These are phyloP conservation scores for Achlya hypogyna DNA, from an alignment of 352 stramenopile species.

Conservation along the genomic window DNA sequence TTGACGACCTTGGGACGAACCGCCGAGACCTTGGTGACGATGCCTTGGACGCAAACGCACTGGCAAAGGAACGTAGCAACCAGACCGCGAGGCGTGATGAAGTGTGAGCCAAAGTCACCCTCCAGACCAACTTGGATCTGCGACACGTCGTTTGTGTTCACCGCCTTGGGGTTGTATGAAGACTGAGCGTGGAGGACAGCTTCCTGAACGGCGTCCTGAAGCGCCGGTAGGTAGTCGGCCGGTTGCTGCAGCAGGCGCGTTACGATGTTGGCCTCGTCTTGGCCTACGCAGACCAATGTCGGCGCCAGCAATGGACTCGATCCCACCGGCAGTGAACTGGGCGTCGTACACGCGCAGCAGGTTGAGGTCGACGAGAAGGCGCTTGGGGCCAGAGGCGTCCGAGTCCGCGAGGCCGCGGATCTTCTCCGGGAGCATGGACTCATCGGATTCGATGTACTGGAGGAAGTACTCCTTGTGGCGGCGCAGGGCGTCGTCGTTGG, in stretches of 20 bases:
- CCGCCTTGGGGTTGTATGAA: conserved; percentile 27
- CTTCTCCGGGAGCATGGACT: conserved; percentile 44
- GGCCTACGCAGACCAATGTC: not conserved
- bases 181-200: conserved; percentile 19
- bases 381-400: conserved; percentile 31
- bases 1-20: conserved; percentile 97
- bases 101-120: conserved; percentile 88
- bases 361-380: conserved; percentile 85
- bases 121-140: conserved; percentile 86
- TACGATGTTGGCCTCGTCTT: conserved; percentile 16
- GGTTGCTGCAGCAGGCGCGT: conserved; percentile 50
- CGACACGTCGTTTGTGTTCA: conserved; percentile 75
- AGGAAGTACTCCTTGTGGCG: conserved; percentile 86
- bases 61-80: conserved; percentile 86
- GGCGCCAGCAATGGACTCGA: not conserved
- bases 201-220: conserved; percentile 40
- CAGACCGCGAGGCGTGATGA: conserved; percentile 91
- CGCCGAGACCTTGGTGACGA: conserved; percentile 96
- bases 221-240: conserved; percentile 73
- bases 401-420: conserved; percentile 75
- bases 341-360: conserved; percentile 86
- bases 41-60: conserved; percentile 98
- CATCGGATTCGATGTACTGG: conserved; percentile 68
- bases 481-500: conserved; percentile 65
- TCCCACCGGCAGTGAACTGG: conserved; percentile 40